phyloP scores from a whole-genome alignment of 2,329 filamentous ascomycete genomes.

The Claviceps sorghi region DNA sequence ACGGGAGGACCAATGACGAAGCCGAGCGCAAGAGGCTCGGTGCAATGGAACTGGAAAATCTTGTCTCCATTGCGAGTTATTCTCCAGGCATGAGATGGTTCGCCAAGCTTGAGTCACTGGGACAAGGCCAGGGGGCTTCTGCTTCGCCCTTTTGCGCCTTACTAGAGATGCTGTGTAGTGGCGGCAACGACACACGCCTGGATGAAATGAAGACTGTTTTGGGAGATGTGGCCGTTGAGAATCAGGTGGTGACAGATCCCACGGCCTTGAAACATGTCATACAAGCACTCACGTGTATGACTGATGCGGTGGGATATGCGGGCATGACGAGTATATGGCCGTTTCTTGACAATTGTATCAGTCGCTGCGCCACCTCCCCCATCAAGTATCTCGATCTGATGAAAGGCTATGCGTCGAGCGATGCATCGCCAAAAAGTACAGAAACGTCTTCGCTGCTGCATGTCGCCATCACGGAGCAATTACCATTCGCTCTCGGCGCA shows the following conservation, averaged over 20 bases:
- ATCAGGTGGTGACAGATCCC: conserved; percentile 46
- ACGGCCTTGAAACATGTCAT: conserved; percentile 34
- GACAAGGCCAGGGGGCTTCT: conserved; percentile 18
- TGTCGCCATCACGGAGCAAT: conserved; percentile 61
- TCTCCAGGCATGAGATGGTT: conserved; percentile 88
- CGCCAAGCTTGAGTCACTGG: conserved; percentile 51
- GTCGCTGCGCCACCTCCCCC: conserved; percentile 57
- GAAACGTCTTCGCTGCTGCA: conserved; percentile 44
- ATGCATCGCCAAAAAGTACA: conserved; percentile 12
- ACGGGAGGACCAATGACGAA: conserved; percentile 36
- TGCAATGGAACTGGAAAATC: conserved; percentile 63
- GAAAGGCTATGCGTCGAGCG: conserved; percentile 27
- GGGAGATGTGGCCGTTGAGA: conserved; percentile 45
- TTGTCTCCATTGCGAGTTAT: conserved; percentile 64
- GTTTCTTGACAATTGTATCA: conserved; percentile 73
- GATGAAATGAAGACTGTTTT: conserved; percentile 41
- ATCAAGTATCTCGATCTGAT: conserved; percentile 71
- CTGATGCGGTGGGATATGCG: conserved; percentile 8
- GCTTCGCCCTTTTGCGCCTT: conserved; percentile 58
- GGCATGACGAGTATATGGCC: conserved; percentile 37
- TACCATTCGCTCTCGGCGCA: conserved; percentile 49
- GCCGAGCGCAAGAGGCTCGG: conserved; percentile 38
- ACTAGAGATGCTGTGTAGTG: conserved; percentile 31
- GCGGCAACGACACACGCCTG: conserved; percentile 16
- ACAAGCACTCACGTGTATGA: conserved; percentile 15